Evolutionary conservation across 1,284 basidiomycete genomes (phyloP), one percentile per base, ranked within the genome.

Genomic region (Sparassis latifolia): DNA sequence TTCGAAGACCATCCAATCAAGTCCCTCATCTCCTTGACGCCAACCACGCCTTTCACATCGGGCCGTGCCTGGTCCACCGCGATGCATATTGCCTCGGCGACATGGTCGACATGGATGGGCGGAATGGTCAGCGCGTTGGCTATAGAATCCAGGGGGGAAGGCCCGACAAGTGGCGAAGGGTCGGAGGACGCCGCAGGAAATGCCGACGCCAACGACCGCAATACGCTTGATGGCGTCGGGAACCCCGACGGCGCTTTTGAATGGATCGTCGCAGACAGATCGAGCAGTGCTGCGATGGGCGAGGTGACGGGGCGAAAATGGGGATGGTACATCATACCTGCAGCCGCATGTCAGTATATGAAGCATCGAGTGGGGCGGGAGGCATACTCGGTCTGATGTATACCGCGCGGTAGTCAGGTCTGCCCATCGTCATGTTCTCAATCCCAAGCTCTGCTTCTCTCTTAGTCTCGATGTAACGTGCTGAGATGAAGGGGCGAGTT

Each of bases 101-200:
- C 92, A 53, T 96, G 93, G 61, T 99, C 96, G 30, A 97, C 92
- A 64, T 99, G 96, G 44, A 99, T 83, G 0, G 97, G 94, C 30
- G 87, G 91, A 48, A 88, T 86, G 9, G 79, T 80, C 52, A 96
- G 67, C 28, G 87, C 83, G 50, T 87, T 84, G 3, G 90, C 83
- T 33, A 97, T 70, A 1, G 90, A 84, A 37, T 84, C 76, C 32
- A 84, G 67, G 7, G 78, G 64, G 29, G 83, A 80, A 35, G 69
- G 60, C 48, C 59, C 49, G n/a, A 64, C 59, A 20, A 20, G 20
- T 27, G 40, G 66, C 46, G 61, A 57, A 51, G 57, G 53, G 38
- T 60, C 51, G 41, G 66, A 57, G 45, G 60, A 53, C 58, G 63
- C 47, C 45, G 58, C 50, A 50, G 66, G 64, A 53, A 70, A 61